Percentiles rank a stretch among this genome's conserved stretches.
Evolutionary conservation across 2,329 filamentous ascomycete genomes (phyloP).

Genomic region (Exutisphaerella laricina): DNA sequence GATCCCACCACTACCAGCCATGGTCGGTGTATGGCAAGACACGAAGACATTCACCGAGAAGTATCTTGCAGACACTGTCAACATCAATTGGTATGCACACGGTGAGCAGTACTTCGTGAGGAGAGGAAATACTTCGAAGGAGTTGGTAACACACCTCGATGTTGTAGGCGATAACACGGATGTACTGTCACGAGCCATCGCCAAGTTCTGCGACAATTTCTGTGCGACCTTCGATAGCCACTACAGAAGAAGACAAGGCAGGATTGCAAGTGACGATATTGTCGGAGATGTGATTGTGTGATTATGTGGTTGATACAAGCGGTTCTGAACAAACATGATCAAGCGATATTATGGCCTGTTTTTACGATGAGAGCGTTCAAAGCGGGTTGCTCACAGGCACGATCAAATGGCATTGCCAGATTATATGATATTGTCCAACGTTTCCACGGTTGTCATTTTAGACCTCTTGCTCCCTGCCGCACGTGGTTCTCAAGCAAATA

Average conservation of each 20-base stretch:
- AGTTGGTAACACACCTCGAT: slow-evolving; percentile 39
- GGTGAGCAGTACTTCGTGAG: slow-evolving; percentile 45
- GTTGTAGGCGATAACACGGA: slow-evolving; percentile 15
- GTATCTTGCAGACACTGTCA: slow-evolving; percentile 42
- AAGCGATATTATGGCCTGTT: no score
- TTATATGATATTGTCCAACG: no score
- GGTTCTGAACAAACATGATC: no score
- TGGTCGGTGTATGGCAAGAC: slow-evolving; percentile 17
- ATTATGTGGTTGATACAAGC: no score
- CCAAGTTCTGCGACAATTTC: slow-evolving; percentile 9
- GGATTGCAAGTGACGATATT: slow-evolving; percentile 2
- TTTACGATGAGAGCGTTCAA: no score
- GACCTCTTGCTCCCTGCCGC: no score
- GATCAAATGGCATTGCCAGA: no score
- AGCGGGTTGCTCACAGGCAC: no score
- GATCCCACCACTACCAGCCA: not conserved
- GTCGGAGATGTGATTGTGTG: slow-evolving; percentile 1
- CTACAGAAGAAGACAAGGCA: not conserved
- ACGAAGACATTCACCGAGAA: slow-evolving; percentile 28
- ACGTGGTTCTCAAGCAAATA: no score
- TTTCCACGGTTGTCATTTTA: no score
- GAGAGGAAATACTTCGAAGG: slow-evolving; percentile 40
- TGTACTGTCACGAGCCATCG: slow-evolving; percentile 8
- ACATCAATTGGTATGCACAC: slow-evolving; percentile 43
- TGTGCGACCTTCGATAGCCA: slow-evolving; percentile 8